phyloP scores from a whole-genome alignment of 2,329 filamentous ascomycete genomes.

The Colletotrichum lindemuthianum region DNA sequence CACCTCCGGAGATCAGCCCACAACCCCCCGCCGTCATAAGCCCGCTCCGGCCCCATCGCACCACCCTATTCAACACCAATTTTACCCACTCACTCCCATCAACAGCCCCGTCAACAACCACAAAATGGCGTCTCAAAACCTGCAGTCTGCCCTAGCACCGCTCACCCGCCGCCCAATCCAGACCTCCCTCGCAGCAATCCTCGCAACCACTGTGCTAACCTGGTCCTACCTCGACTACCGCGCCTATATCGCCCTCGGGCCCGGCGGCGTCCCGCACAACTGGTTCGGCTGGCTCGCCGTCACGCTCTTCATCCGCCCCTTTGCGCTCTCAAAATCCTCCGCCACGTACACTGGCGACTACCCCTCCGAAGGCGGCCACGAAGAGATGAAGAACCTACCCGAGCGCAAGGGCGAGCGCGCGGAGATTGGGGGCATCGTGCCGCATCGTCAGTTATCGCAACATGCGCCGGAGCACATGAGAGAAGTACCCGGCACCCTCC shows the following conservation, averaged over 20 bases:
- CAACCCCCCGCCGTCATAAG: too few relatives aligned
- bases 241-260: conserved; percentile 53
- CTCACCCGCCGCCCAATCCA: conserved; percentile 6
- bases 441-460: conserved; percentile 31
- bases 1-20: too few relatives aligned
- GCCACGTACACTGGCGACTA: conserved; percentile 27
- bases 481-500: neutral
- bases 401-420: conserved; percentile 6
- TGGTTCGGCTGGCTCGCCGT: conserved; percentile 50
- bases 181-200: neutral
- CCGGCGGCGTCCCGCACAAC: conserved; percentile 56
- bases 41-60: too few relatives aligned
- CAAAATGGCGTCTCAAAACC: conserved; percentile 2
- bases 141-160: neutral
- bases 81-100: too few relatives aligned
- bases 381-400: conserved; percentile 5
- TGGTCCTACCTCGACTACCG: conserved; percentile 44
- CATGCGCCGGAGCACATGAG: conserved; percentile 30
- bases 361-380: conserved; percentile 12
- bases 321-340: conserved; percentile 14
- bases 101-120: too few relatives aligned
- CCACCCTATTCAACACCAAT: too few relatives aligned
- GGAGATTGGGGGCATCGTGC: conserved; percentile 23
- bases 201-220: conserved; percentile 2
- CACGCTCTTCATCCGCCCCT: conserved; percentile 28